These are phyloP conservation scores for Farysia itapuensis DNA, from an alignment of 1,284 basidiomycete species.

Conservation along the genomic window DNA sequence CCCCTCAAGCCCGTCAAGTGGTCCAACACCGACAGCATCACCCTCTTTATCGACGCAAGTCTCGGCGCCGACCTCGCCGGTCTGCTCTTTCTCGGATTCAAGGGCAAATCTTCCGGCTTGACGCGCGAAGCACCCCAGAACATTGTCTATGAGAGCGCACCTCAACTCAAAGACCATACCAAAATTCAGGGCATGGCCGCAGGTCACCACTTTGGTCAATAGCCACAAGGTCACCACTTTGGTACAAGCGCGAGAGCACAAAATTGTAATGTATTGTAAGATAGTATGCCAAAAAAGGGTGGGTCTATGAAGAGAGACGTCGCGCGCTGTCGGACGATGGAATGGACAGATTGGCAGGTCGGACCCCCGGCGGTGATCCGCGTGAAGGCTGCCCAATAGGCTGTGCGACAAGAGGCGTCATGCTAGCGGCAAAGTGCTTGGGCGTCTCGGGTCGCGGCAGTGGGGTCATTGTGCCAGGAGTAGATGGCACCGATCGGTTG, in stretches of 20 bases:
- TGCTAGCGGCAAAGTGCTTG: conserved; percentile 45
- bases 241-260: too few species aligned
- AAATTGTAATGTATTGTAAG: too few species aligned
- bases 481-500: conserved; percentile 55
- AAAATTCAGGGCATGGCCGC: conserved; percentile 28
- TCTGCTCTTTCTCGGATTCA: conserved; percentile 54
- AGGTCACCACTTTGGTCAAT: conserved; percentile 25
- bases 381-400: conserved; percentile 27
- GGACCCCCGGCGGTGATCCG: conserved; percentile 23
- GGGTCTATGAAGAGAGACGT: too few species aligned
- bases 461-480: conserved; percentile 55
- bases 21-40: conserved; percentile 43
- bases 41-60: conserved; percentile 43
- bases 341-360: conserved; percentile 30
- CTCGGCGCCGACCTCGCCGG: conserved; percentile 23
- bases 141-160: conserved; percentile 56
- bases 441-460: conserved; percentile 43
- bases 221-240: background rate
- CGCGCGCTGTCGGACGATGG: conserved; percentile 27
- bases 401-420: conserved; percentile 51
- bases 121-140: conserved; percentile 33
- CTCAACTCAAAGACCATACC: conserved; percentile 50
- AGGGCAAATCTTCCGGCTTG: conserved; percentile 37
- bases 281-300: too few species aligned
- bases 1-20: conserved; percentile 53